phyloP scores from a whole-genome alignment of 2,329 filamentous ascomycete genomes.

The Diaporthe sp. region DNA sequence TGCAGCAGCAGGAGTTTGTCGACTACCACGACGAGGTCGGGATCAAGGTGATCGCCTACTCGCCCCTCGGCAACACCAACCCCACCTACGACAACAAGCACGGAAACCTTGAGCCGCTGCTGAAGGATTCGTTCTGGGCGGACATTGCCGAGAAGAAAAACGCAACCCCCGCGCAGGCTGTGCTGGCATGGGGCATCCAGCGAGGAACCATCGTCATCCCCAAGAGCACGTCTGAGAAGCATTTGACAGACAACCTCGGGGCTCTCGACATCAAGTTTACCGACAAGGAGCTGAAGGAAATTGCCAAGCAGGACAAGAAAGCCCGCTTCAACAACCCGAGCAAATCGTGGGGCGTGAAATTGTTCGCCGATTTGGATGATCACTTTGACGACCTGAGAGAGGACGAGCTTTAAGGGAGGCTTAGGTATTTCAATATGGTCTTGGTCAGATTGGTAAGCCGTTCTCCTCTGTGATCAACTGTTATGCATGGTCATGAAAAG shows the following conservation, averaged over 20 bases:
- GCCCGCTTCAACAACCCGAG: slow-evolving; percentile 55
- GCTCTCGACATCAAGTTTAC: slow-evolving; percentile 63
- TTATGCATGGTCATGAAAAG: neutral
- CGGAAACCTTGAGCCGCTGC: slow-evolving; percentile 49
- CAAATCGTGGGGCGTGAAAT: slow-evolving; percentile 54
- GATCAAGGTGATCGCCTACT: slow-evolving; percentile 61
- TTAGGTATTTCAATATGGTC: neutral
- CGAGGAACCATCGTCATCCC: slow-evolving; percentile 65
- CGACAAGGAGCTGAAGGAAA: slow-evolving; percentile 53
- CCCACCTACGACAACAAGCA: slow-evolving; percentile 58
- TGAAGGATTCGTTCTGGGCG: slow-evolving; percentile 58
- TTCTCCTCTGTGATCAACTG: neutral
- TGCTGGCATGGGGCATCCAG: slow-evolving; percentile 63
- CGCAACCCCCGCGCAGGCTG: slow-evolving; percentile 58
- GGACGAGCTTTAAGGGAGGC: slow-evolving; percentile 30
- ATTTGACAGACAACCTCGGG: slow-evolving; percentile 61
- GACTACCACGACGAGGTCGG: slow-evolving; percentile 59
- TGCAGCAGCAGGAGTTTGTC: slow-evolving; percentile 64
- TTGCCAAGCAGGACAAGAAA: slow-evolving; percentile 48
- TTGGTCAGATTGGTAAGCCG: neutral
- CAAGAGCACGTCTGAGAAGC: slow-evolving; percentile 59
- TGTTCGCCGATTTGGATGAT: slow-evolving; percentile 58
- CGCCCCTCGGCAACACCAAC: slow-evolving; percentile 67
- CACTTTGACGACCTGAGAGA: slow-evolving; percentile 47
- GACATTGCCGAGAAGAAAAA: slow-evolving; percentile 56